These are phyloP conservation scores for Styphnolobium japonicum DNA, from an alignment of 306 rosid genomes.

Conservation along the genomic window DNA sequence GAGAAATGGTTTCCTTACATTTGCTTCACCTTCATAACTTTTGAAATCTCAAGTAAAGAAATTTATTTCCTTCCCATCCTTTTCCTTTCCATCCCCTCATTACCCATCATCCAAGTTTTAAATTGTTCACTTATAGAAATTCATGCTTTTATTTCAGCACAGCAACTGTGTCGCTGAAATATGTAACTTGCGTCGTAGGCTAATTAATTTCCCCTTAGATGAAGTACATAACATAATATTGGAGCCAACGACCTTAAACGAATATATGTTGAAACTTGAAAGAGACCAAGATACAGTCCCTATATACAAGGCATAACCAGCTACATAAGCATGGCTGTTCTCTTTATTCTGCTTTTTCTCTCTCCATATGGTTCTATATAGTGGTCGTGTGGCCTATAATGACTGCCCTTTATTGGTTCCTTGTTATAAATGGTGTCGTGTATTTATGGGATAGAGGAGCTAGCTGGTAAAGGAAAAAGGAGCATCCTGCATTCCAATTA, in stretches of 20 bases:
- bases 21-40: no score
- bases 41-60: no score
- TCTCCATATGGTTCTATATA: not conserved
- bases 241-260: not conserved
- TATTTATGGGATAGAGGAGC: conserved; percentile 1
- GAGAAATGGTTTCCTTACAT: no score
- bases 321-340: not conserved
- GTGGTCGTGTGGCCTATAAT: not conserved
- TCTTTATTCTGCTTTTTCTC: not conserved
- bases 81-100: no score
- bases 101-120: no score
- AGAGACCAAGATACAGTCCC: not conserved
- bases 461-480: not conserved
- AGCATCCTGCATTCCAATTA: not conserved
- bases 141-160: no score
- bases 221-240: not conserved
- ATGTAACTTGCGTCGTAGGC: not conserved
- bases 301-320: not conserved
- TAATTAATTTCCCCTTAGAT: not conserved
- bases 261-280: not conserved
- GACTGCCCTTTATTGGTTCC: conserved; percentile 14
- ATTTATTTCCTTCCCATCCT: no score
- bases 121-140: no score
- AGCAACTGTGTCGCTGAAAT: not conserved
- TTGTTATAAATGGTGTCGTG: conserved; percentile 9